Conservation (phyloP, 2,329 filamentous ascomycete genomes). For the Amauroascus verrucosus region DNA sequence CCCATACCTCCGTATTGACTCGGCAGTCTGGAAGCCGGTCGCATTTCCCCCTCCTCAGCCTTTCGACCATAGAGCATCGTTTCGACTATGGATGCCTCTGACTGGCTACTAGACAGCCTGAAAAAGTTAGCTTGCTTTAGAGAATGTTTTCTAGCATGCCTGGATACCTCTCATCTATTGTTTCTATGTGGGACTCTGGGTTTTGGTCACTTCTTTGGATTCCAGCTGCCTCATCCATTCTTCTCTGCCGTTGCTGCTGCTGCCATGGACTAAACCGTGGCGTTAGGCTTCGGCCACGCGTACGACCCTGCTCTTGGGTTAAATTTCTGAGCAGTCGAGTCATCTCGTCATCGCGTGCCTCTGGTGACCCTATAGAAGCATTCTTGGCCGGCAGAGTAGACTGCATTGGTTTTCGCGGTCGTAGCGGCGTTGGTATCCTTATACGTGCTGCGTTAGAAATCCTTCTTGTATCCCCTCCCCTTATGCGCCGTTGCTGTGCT, state of each 20-base stretch:
- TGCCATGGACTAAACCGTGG: not conserved
- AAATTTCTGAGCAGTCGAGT: not conserved
- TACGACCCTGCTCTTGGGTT: not conserved
- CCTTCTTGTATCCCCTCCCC: not conserved
- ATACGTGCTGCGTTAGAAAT: not conserved
- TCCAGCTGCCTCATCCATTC: not conserved
- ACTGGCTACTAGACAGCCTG: not conserved
- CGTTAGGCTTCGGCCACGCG: not conserved
- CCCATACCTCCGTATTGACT: not conserved
- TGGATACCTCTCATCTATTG: not conserved
- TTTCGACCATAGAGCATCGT: not conserved
- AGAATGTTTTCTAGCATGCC: not conserved
- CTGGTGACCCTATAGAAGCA: not conserved
- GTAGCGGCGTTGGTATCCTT: not conserved
- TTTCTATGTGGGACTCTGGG: not conserved
- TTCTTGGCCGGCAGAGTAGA: not conserved
- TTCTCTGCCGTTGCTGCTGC: too few species aligned
- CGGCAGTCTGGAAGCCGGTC: not conserved
- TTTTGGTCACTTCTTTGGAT: not conserved
- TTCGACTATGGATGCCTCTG: not conserved
- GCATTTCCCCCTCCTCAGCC: not conserved
- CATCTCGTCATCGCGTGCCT: not conserved
- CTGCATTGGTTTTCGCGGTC: not conserved
- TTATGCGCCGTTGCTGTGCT: not conserved
- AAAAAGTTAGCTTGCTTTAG: not conserved